Evolutionary conservation across 768 basidiomycete species (phyloP).

Genomic region (Exidia glandulosa): DNA sequence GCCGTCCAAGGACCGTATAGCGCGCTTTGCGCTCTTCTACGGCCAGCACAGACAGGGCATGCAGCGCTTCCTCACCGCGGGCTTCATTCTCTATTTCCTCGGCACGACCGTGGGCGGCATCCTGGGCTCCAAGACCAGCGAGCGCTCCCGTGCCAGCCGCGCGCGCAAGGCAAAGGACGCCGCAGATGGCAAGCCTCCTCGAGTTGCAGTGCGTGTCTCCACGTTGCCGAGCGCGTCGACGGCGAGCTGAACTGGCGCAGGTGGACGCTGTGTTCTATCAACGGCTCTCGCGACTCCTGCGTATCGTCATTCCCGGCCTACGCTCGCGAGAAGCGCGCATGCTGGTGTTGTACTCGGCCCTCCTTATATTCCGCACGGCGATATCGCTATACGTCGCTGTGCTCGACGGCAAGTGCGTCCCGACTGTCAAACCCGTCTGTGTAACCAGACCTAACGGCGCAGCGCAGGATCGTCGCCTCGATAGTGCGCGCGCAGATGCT

Average conservation of each 20-base stretch:
- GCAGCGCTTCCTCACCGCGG: conserved; percentile 57
- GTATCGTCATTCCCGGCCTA: conserved; percentile 80
- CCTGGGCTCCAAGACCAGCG: conserved; percentile 25
- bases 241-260: conserved; percentile 23
- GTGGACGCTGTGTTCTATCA: conserved; percentile 90
- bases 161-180: conserved; percentile 24
- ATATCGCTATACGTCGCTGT: conserved; percentile 91
- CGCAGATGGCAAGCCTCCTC: conserved; percentile 33
- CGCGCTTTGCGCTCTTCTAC: conserved; percentile 39
- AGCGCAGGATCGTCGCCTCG: conserved; percentile 77
- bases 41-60: conserved; percentile 53
- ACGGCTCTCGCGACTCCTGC: conserved; percentile 61
- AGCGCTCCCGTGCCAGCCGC: conserved; percentile 21
- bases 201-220: conserved; percentile 51
- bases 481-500: conserved; percentile 77
- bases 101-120: conserved; percentile 50
- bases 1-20: neutral
- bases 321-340: conserved; percentile 82
- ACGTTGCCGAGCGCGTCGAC: neutral
- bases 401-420: conserved; percentile 75
- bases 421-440: neutral
- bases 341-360: conserved; percentile 76
- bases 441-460: neutral
- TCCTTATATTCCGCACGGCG: conserved; percentile 82
- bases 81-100: conserved; percentile 64